Conservation (phyloP, 805 yeast genomes). For the Kazachstania kunashirensis region DNA sequence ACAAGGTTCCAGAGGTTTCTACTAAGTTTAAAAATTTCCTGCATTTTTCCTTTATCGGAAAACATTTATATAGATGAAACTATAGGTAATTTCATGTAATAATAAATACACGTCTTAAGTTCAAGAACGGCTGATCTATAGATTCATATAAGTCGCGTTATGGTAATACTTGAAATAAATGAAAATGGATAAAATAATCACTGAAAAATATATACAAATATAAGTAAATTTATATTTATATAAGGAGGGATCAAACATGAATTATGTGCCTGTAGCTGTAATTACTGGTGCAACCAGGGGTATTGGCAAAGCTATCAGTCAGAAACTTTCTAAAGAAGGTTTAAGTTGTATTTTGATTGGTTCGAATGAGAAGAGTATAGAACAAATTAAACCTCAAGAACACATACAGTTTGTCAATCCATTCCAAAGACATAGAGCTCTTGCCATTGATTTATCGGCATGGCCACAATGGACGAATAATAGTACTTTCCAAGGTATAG, state of each 20-base stretch:
- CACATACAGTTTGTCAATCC: slow-evolving; percentile 8
- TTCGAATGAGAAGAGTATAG: slow-evolving; percentile 11
- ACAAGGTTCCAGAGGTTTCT: no score
- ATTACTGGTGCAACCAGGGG: slow-evolving; percentile 39
- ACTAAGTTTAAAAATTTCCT: neutral
- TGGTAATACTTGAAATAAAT: neutral
- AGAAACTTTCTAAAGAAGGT: slow-evolving; percentile 21
- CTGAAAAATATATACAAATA: neutral
- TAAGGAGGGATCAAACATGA: neutral
- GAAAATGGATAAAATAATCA: neutral
- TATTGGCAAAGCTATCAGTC: slow-evolving; percentile 31
- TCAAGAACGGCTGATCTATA: neutral
- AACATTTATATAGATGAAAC: neutral
- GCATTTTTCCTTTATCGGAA: neutral
- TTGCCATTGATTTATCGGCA: slow-evolving; percentile 20
- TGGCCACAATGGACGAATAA: slow-evolving; percentile 25
- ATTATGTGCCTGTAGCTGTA: slow-evolving; percentile 21
- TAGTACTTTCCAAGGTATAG: slow-evolving; percentile 10
- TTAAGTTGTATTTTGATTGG: slow-evolving; percentile 23
- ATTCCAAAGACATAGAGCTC: slow-evolving; percentile 18
- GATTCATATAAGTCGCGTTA: neutral
- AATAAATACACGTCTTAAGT: no score
- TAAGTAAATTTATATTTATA: neutral
- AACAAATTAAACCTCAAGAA: slow-evolving; percentile 3
- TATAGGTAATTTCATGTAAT: neutral